Conservation (phyloP, 768 basidiomycete genomes). For the Rhodotorula diobovata region DNA sequence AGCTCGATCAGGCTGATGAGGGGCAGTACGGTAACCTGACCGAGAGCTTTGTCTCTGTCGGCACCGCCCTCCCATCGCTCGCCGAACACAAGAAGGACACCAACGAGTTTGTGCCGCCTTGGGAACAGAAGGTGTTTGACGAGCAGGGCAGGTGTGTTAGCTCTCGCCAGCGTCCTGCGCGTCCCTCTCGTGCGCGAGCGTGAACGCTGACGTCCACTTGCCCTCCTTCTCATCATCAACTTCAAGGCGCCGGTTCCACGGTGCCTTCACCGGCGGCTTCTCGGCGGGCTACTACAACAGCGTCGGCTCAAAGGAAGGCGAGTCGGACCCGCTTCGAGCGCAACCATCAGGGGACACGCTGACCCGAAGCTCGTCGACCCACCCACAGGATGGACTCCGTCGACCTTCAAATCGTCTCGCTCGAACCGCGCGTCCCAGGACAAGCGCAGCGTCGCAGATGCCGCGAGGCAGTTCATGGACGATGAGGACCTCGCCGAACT, state of each 20-base stretch:
- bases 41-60: slow-evolving; percentile 84
- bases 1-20: slow-evolving; percentile 60
- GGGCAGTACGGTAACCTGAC: slow-evolving; percentile 64
- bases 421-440: slow-evolving; percentile 36
- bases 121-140: slow-evolving; percentile 74
- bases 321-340: slow-evolving; percentile 21
- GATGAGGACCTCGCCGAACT: slow-evolving; percentile 88
- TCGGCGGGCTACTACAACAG: slow-evolving; percentile 95
- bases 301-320: slow-evolving; percentile 93
- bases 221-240: slow-evolving; percentile 52
- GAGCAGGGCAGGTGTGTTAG: slow-evolving; percentile 29
- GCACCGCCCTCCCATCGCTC: slow-evolving; percentile 89
- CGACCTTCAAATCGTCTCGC: slow-evolving; percentile 70
- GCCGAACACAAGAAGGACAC: slow-evolving; percentile 75
- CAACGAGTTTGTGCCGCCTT: slow-evolving; percentile 90
- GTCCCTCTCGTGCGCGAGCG: not conserved
- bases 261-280: slow-evolving; percentile 97
- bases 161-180: too few species aligned
- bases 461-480: slow-evolving; percentile 97
- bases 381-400: slow-evolving; percentile 82
- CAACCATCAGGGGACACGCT: not conserved
- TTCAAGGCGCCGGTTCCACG: slow-evolving; percentile 88
- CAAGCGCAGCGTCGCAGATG: slow-evolving; percentile 56
- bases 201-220: not conserved
- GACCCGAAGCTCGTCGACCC: not conserved